Percentiles rank a stretch among this genome's conserved stretches.
These are phyloP conservation scores for sunflower (Helianthus annuus) DNA, from an alignment of 129 eudicot genomes.

Conservation along the genomic window DNA sequence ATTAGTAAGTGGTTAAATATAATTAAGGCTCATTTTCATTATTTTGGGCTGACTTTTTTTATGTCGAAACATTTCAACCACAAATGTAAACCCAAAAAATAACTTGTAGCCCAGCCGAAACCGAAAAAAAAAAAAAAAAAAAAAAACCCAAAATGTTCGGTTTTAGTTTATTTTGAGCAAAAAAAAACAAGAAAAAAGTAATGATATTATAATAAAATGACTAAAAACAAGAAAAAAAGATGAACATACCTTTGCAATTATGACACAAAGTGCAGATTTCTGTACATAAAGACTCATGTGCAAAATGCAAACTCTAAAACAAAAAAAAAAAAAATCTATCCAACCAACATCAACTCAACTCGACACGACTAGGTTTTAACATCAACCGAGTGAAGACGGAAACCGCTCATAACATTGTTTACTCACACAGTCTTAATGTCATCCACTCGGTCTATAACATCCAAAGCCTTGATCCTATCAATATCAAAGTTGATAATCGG, in stretches of 20 bases:
- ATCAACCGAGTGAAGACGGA: neutral
- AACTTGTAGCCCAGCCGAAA: no score
- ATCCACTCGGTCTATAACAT: conserved; percentile 91
- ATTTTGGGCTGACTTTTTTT: no score
- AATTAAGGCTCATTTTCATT: no score
- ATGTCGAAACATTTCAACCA: no score
- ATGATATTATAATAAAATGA: neutral
- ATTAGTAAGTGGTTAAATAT: no score
- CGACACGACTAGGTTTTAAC: conserved; percentile 10
- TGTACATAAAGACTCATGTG: conserved; percentile 34
- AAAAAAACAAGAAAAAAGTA: neutral
- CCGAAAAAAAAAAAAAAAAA: no score
- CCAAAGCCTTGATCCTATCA: conserved; percentile 79
- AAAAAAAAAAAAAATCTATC: conserved; percentile 13
- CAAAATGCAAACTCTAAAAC: conserved; percentile 12
- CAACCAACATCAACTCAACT: conserved; percentile 18
- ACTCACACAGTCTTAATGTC: conserved; percentile 38
- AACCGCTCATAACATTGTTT: neutral
- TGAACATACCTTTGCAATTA: conserved; percentile 32
- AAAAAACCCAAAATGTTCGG: no score
- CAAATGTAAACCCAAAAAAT: no score
- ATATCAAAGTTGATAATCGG: conserved; percentile 69
- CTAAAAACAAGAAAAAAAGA: neutral
- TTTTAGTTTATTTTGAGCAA: no score
- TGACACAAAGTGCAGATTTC: conserved; percentile 30